Base-by-base conservation (phyloP, 1,284 basidiomycete genomes). In the Ceratobasidium sp. region DNA sequence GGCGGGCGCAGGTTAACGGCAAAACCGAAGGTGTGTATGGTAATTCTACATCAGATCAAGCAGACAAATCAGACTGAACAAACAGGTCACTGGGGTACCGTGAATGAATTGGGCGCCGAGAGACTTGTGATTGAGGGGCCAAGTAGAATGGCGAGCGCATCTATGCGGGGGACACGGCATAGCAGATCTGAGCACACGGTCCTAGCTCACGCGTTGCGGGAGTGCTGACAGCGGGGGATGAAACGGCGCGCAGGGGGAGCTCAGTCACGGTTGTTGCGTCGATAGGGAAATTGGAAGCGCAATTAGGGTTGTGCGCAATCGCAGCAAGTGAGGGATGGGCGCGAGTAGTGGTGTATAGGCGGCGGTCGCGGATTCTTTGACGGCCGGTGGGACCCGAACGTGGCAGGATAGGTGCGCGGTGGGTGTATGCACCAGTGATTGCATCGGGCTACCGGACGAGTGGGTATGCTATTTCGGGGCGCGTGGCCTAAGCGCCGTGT, bases 321-420 rank as follows among this genome's bases (percentile, higher is more conserved):
- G 45, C 63, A 35, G 66, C 51, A 69, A 69, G 66, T 69, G 66
- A 69, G 66, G 66, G 53, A 39, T 10, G 1, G 51, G 33, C 66
- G 66, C 66, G 35, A 33, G 23, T 66, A 49, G n/a, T 60, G 42
- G 42, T 45, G 42, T 17, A 28, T n/a, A 56, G 20, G n/a, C 23
- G 20, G 53, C 53, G 20, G 26, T 5, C 6, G 8, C 49, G 49
- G 7, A n/a, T 51, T 45, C 42, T 45, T n/a, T 31, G 53, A 56
- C 53, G 31, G 53, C 20, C 53, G 5, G 53, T 56, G 53, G 53
- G 53, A 28, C 8, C 20, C 6, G 49, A n/a, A n/a, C 42, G 42
- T 45, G 20, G 42, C 11, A 13, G 39, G 15, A 3, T 53, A 23
- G 11, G 8, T 53, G 51, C 51, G 20, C 23, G n/a, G n/a, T 51